These are phyloP conservation scores for Russula sp. DNA, from an alignment of 768 basidiomycete species.

Conservation along the genomic window DNA sequence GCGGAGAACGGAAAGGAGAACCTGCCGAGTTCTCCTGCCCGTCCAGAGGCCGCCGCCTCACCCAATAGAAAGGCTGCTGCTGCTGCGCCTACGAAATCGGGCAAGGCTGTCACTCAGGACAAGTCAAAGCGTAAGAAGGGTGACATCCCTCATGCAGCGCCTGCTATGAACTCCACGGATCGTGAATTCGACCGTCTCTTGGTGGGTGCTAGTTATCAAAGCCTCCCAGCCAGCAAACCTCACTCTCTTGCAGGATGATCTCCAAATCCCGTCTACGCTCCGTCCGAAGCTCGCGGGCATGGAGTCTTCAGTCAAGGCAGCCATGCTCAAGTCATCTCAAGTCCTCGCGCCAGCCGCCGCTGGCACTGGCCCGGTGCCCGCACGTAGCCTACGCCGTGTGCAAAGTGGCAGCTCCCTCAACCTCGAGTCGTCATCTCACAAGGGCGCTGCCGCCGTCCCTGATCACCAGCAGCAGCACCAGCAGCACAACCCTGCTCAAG, in stretches of 20 bases:
- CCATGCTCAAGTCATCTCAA: constrained; percentile 84
- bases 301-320: constrained; percentile 81
- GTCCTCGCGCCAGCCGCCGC: constrained; percentile 28
- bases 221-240: neutral
- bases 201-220: constrained; percentile 37
- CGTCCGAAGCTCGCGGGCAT: constrained; percentile 74
- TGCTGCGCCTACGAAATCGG: constrained; percentile 25
- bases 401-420: constrained; percentile 67
- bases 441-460: constrained; percentile 4
- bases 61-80: constrained; percentile 25
- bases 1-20: constrained; percentile 65
- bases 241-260: constrained; percentile 59
- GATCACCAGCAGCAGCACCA: constrained; percentile 11
- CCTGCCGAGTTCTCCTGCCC: constrained; percentile 28
- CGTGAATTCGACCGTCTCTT: constrained; percentile 76
- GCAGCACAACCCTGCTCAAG: neutral
- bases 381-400: constrained; percentile 56
- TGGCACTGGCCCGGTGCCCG: constrained; percentile 36
- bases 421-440: constrained; percentile 43
- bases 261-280: constrained; percentile 75
- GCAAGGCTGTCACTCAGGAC: constrained; percentile 33
- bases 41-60: constrained; percentile 25
- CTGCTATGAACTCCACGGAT: constrained; percentile 41
- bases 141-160: constrained; percentile 20
- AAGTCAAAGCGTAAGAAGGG: constrained; percentile 37